These are phyloP conservation scores for Suhomyces bokatorum DNA, from an alignment of 1,139 yeast species.

Conservation along the genomic window DNA sequence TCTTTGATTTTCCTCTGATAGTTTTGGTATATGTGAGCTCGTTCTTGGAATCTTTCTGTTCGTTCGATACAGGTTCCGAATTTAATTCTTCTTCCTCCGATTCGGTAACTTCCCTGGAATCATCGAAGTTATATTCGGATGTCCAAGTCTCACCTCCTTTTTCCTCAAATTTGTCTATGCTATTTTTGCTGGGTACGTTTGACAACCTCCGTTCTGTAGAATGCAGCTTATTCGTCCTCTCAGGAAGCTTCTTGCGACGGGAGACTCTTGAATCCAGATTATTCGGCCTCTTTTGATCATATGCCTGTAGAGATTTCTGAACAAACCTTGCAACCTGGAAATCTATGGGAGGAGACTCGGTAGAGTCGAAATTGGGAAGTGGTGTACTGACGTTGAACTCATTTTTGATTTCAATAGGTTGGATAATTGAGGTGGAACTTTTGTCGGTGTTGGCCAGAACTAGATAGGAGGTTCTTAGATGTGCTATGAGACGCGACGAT, in stretches of 20 bases:
- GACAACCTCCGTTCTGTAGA: background rate
- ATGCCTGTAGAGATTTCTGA: conserved; percentile 10
- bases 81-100: conserved; percentile 1
- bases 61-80: background rate
- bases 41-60: background rate
- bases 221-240: background rate
- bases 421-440: conserved; percentile 25
- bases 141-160: background rate
- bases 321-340: conserved; percentile 30
- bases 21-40: conserved; percentile 15
- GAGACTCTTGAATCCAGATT: background rate
- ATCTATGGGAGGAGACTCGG: conserved; percentile 39
- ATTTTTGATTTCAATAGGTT: conserved; percentile 16
- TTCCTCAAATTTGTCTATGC: background rate
- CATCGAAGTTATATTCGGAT: conserved; percentile 1
- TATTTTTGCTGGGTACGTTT: background rate
- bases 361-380: conserved; percentile 10
- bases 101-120: conserved; percentile 2
- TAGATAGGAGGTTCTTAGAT: conserved; percentile 34
- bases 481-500: conserved; percentile 30
- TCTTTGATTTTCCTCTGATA: conserved; percentile 15
- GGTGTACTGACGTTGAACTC: background rate
- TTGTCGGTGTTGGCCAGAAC: conserved; percentile 30
- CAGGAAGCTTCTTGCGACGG: background rate
- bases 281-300: background rate